These are phyloP conservation scores for Hypholoma sublateritium DNA, from an alignment of 768 basidiomycete genomes.

Conservation along the genomic window DNA sequence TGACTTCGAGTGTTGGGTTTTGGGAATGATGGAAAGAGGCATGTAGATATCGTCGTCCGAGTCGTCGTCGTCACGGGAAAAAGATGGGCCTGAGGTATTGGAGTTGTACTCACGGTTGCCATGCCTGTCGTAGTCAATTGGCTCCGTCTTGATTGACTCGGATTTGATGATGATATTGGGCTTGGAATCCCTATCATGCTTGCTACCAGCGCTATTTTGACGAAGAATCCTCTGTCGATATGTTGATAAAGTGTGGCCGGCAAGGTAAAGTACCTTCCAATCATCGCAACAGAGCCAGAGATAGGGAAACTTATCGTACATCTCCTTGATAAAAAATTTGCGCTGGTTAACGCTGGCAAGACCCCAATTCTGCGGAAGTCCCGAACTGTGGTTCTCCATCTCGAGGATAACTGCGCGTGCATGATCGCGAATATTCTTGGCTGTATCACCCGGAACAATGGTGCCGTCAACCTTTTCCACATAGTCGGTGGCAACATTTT, in stretches of 20 bases:
- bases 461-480: background rate
- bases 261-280: slow-evolving; percentile 9
- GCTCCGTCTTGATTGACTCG: no score
- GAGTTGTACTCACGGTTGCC: no score
- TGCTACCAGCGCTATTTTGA: background rate
- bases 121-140: no score
- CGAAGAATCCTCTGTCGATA: background rate
- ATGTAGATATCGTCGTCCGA: no score
- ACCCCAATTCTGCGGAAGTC: background rate
- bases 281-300: slow-evolving; percentile 3
- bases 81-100: no score
- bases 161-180: no score
- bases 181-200: no score
- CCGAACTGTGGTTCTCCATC: background rate
- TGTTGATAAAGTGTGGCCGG: background rate
- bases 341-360: background rate
- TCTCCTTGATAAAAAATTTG: slow-evolving; percentile 3
- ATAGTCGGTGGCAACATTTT: background rate
- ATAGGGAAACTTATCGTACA: slow-evolving; percentile 3
- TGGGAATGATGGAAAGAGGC: no score
- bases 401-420: background rate
- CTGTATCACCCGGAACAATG: background rate
- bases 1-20: no score
- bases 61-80: no score
- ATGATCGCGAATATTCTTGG: background rate